Conservation (phyloP, 495 filamentous ascomycete genomes). For the Hypomontagnella monticulosa region DNA sequence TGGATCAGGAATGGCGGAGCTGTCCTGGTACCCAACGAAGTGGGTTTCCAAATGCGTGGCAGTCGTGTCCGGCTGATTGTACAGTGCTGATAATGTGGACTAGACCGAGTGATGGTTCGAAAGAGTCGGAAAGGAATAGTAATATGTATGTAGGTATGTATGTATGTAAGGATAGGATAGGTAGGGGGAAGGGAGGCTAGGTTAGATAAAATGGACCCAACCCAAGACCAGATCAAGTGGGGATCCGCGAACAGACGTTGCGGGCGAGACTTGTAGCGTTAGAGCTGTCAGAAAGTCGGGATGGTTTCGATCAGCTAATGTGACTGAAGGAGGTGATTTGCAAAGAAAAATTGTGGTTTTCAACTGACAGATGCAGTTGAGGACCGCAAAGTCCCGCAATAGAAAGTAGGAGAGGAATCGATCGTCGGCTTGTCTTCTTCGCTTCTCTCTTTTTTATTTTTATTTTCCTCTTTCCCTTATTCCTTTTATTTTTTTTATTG, state of each 20-base stretch:
- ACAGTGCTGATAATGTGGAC: constrained; percentile 40
- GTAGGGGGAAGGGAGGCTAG: constrained; percentile 29
- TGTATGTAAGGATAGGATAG: constrained; percentile 13
- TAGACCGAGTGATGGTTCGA: constrained; percentile 12
- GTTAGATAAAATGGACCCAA: constrained; percentile 8
- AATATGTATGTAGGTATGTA: constrained; percentile 34
- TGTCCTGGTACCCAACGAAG: constrained; percentile 45
- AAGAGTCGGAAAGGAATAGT: constrained; percentile 27
- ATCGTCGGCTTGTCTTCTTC: constrained; percentile 22
- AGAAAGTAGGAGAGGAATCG: constrained; percentile 4
- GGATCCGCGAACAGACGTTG: constrained; percentile 42
- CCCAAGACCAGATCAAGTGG: constrained; percentile 30
- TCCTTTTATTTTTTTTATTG: constrained; percentile 28
- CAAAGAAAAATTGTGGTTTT: constrained; percentile 32
- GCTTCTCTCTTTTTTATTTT: constrained; percentile 12
- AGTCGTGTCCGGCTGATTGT: constrained; percentile 32
- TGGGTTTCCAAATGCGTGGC: constrained; percentile 42
- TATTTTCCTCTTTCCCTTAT: constrained; percentile 8
- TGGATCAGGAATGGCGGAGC: constrained; percentile 41
- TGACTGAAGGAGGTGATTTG: constrained; percentile 19
- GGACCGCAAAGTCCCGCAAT: constrained; percentile 27
- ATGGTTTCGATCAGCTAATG: constrained; percentile 35
- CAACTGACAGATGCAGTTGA: constrained; percentile 33
- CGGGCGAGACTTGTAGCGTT: constrained; percentile 42
- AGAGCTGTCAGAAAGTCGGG: constrained; percentile 33